Conservation (phyloP, 768 basidiomycete species). For the Termitomyces sp. region DNA sequence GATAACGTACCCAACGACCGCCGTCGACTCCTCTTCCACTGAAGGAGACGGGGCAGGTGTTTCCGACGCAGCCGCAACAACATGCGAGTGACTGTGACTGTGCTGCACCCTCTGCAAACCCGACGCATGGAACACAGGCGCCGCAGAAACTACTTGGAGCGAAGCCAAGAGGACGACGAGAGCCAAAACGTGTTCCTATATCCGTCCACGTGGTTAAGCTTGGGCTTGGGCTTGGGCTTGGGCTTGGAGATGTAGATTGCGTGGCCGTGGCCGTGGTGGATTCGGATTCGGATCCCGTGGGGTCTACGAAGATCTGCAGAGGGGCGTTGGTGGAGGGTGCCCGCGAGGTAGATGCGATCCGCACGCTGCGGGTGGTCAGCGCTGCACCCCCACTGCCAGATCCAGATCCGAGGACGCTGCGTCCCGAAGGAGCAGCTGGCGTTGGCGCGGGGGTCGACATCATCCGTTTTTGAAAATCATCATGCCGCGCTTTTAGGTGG, state of each 20-base stretch:
- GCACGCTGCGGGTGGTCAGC: neutral
- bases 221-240: slow-evolving; percentile 39
- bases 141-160: slow-evolving; percentile 5
- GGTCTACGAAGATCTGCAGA: slow-evolving; percentile 73
- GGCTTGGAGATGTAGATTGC: slow-evolving; percentile 33
- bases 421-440: slow-evolving; percentile 19
- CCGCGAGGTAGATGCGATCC: slow-evolving; percentile 1
- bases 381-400: slow-evolving; percentile 22
- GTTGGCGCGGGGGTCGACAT: slow-evolving; percentile 43
- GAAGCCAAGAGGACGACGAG: slow-evolving; percentile 12
- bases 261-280: too few relatives aligned
- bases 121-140: slow-evolving; percentile 5
- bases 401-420: slow-evolving; percentile 35
- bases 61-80: neutral
- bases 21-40: neutral
- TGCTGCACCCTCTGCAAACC: slow-evolving; percentile 1
- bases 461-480: slow-evolving; percentile 92
- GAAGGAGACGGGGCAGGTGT: neutral
- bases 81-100: neutral
- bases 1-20: neutral
- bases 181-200: slow-evolving; percentile 55
- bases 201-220: slow-evolving; percentile 71
- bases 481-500: slow-evolving; percentile 70
- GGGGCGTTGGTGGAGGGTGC: slow-evolving; percentile 44
- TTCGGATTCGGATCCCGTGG: slow-evolving; percentile 47